Conservation (phyloP, 1,139 yeast species). For the Kazachstania sp. region DNA sequence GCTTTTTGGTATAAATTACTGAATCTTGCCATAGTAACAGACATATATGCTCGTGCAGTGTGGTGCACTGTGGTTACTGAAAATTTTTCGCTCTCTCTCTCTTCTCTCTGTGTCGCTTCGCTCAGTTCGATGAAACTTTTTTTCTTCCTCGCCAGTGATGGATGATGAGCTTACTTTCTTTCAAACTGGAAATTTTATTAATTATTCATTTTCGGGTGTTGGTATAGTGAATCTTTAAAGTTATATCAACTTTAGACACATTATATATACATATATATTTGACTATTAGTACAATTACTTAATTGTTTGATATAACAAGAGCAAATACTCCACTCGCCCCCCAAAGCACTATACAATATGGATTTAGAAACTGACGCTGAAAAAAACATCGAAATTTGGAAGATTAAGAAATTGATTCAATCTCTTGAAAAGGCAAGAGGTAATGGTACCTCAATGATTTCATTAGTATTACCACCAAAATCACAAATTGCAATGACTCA, state of each 20-base stretch:
- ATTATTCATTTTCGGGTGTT: background rate
- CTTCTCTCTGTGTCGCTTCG: too few relatives aligned
- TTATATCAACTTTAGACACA: background rate
- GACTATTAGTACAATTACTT: too few relatives aligned
- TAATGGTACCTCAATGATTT: constrained; percentile 98
- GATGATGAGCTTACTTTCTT: too few relatives aligned
- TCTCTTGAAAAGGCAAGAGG: constrained; percentile 87
- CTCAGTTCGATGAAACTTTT: background rate
- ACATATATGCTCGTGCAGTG: background rate
- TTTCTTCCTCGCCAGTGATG: background rate
- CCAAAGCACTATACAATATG: too few relatives aligned
- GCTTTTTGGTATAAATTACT: too few relatives aligned
- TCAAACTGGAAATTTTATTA: background rate
- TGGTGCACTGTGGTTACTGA: constrained; percentile 2
- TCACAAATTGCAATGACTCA: constrained; percentile 84
- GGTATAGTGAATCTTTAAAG: background rate
- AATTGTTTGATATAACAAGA: too few relatives aligned
- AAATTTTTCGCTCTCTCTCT: background rate
- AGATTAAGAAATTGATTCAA: constrained; percentile 86
- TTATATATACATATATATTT: background rate
- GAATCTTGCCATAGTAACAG: background rate
- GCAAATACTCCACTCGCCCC: too few relatives aligned
- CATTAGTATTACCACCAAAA: constrained; percentile 88
- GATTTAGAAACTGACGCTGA: constrained; percentile 60
- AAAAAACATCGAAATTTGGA: constrained; percentile 97